Base-by-base conservation (phyloP, 805 yeast genomes). In the Candida namnaoensis region DNA sequence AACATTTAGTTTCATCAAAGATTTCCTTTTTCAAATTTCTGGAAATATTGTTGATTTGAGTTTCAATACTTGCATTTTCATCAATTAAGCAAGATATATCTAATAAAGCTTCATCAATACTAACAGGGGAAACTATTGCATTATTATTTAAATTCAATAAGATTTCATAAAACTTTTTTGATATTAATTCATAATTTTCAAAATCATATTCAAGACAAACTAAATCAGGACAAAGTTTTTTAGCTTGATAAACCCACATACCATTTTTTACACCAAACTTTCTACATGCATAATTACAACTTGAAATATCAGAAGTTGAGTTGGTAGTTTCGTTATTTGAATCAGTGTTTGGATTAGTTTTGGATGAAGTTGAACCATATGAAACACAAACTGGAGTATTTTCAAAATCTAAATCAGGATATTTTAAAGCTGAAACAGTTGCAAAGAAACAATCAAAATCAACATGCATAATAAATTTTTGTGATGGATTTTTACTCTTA, bases 391-490 rank as follows among this genome's bases (percentile, higher is more conserved):
- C 60, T 55, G 82, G 66, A 71, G 82, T 60, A 50, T 64, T 44
- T 36, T 69, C 32, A 50, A 61, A 45, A 44, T 75, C 76, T 14
- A 81, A 54, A 3, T 77, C 68, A 0, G 83, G 81, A 35, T 68
- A 64, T 13, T 62, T 67, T 41, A 79, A 61, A 3, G 86, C 74
- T 0, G 96, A 84, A 0, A 83, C 96, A 0, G 95, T 73, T 2
- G 90, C 97, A 62, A 91, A 91, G 53, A 93, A 91, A 48, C 95
- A 88, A 58, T 91, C 99, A 59, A 88, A 91, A 58, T 91, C 99
- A 32, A 91, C 71, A 58, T 91, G 97, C 41, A 90, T 56, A 9
- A 90, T 74, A 1, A 72, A 56, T 32, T 52, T 53, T 5, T 34
- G 28, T 25, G 39, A 36, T 13, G 26, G 34, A 11, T 26, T 30